Percentiles rank a stretch among this genome's conserved stretches.
Conservation (phyloP, 345 rosid genomes). For the Populus alba region DNA sequence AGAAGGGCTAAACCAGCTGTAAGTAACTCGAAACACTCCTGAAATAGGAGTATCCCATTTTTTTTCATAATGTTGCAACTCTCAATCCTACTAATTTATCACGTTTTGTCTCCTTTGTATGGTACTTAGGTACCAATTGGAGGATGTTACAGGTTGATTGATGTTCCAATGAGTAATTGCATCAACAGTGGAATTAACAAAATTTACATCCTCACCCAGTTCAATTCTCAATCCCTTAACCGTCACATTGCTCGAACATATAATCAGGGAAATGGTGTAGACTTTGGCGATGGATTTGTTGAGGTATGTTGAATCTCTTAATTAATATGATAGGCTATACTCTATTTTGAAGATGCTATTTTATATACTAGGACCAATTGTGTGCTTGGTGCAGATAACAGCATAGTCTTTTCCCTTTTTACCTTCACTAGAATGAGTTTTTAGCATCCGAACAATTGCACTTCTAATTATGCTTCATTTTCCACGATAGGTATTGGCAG, state of each 20-base stretch:
- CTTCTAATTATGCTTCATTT: constrained; percentile 11
- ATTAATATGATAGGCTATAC: background rate
- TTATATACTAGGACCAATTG: background rate
- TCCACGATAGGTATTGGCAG: constrained; percentile 61
- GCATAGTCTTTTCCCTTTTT: background rate
- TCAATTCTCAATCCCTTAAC: constrained; percentile 82
- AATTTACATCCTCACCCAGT: constrained; percentile 84
- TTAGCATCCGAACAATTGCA: background rate
- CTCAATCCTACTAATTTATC: background rate
- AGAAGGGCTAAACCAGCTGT: constrained; percentile 83
- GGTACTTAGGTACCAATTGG: constrained; percentile 69
- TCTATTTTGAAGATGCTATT: background rate
- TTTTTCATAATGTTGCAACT: background rate
- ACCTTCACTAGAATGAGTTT: too few species aligned
- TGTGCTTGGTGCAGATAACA: background rate
- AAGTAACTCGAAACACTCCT: constrained; percentile 18
- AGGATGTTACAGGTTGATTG: constrained; percentile 78
- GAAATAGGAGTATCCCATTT: background rate
- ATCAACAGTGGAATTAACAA: constrained; percentile 84
- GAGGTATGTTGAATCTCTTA: constrained; percentile 44
- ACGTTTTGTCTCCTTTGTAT: constrained; percentile 7
- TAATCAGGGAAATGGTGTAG: constrained; percentile 58
- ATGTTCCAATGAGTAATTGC: constrained; percentile 90
- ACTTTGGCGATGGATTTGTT: constrained; percentile 71
- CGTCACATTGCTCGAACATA: constrained; percentile 73